These are phyloP conservation scores for Hippophae rhamnoides DNA, from an alignment of 306 rosid genomes.

Conservation along the genomic window DNA sequence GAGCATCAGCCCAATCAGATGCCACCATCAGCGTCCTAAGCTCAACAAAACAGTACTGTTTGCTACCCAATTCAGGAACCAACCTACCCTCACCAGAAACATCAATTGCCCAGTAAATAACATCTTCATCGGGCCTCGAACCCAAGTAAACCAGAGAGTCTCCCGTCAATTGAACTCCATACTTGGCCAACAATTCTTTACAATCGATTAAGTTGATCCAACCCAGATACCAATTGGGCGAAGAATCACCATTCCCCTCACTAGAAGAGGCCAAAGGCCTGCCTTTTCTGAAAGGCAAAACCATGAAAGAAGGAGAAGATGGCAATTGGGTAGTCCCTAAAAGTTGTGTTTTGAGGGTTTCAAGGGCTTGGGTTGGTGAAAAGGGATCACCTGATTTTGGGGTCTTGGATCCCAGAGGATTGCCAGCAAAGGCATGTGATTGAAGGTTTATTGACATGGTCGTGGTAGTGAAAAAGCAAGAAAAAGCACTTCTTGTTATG, in stretches of 20 bases:
- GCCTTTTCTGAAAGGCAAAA: constrained; percentile 65
- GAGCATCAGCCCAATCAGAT: constrained; percentile 60
- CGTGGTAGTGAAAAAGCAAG: constrained; percentile 10
- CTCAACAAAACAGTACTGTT: constrained; percentile 51
- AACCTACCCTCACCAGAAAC: constrained; percentile 40
- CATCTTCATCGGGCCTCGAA: constrained; percentile 41
- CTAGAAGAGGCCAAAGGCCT: constrained; percentile 49
- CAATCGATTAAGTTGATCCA: constrained; percentile 58
- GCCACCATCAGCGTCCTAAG: constrained; percentile 86
- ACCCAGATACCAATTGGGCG: constrained; percentile 61
- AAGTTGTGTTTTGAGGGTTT: constrained; percentile 49
- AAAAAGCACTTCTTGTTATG: constrained; percentile 12
- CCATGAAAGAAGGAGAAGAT: constrained; percentile 50
- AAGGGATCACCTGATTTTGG: constrained; percentile 33
- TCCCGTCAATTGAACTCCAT: constrained; percentile 34
- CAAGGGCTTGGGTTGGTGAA: constrained; percentile 50
- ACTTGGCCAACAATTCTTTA: constrained; percentile 29
- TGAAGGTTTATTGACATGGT: constrained; percentile 48
- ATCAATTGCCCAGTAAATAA: constrained; percentile 73
- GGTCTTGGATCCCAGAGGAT: constrained; percentile 46
- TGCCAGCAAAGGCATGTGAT: constrained; percentile 57
- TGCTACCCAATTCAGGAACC: constrained; percentile 33
- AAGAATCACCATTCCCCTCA: constrained; percentile 17
- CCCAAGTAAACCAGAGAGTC: constrained; percentile 70
- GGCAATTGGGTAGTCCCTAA: constrained; percentile 20